A percentile compares a stretch with the other conserved stretches of the same genome.
These are phyloP conservation scores for Phytopythium boreale DNA, from an alignment of 352 stramenopile species.

Conservation along the genomic window DNA sequence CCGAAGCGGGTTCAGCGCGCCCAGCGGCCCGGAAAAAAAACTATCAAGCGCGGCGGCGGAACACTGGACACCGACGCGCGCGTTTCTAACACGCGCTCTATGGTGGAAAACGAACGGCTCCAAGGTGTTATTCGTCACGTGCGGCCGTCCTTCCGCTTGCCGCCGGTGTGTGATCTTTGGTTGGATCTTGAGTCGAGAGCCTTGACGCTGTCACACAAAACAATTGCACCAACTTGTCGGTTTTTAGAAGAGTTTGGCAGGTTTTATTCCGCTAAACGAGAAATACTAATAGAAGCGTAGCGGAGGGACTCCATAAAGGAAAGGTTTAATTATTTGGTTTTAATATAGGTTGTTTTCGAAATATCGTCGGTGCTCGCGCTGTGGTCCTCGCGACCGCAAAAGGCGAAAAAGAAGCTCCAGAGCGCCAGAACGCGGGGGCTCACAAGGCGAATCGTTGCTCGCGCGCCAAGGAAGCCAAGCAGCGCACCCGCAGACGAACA, in stretches of 20 bases:
- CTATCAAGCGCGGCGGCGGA: constrained; percentile 1
- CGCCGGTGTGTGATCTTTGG: not conserved
- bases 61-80: not conserved
- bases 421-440: not conserved
- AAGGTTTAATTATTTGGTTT: not conserved
- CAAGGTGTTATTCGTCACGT: too few species aligned
- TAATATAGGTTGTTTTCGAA: not conserved
- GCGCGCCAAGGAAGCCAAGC: not conserved
- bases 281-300: not conserved
- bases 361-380: not conserved
- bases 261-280: not conserved
- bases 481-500: not conserved
- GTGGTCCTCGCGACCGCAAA: too few species aligned
- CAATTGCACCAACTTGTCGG: too few species aligned
- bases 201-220: not conserved
- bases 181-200: not conserved
- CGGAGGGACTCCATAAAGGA: too few species aligned
- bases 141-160: too few species aligned
- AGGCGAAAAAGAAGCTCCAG: not conserved
- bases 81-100: not conserved
- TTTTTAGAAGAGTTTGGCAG: too few species aligned
- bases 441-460: not conserved
- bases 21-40: not conserved
- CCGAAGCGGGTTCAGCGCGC: constrained; percentile 1
- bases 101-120: not conserved